Percentiles rank a stretch among this genome's conserved stretches.
Conservation (phyloP, 2,329 filamentous ascomycete genomes). For the Fusarium caatingaense region DNA sequence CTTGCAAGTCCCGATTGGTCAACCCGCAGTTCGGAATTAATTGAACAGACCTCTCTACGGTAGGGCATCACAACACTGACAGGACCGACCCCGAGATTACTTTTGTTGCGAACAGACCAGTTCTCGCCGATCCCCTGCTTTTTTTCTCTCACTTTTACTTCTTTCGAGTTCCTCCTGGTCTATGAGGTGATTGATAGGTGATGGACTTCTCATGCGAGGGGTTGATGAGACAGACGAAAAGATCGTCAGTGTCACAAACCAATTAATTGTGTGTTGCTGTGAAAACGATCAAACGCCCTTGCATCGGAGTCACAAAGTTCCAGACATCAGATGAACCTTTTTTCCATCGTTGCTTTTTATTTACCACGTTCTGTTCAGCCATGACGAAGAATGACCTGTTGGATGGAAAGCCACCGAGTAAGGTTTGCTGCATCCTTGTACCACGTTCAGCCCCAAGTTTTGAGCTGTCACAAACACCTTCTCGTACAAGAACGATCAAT, state of each 20-base stretch:
- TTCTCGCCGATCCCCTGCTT: slow-evolving; percentile 18
- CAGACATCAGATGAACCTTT: background rate
- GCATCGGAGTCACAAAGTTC: background rate
- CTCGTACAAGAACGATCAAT: too few species aligned
- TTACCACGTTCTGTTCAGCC: background rate
- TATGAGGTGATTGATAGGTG: background rate
- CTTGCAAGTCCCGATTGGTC: slow-evolving; percentile 26
- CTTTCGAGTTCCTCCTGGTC: background rate
- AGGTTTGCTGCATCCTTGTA: background rate
- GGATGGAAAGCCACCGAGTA: background rate
- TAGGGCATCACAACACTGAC: background rate
- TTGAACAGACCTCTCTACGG: background rate
- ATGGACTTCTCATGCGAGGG: slow-evolving; percentile 23
- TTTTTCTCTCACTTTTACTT: background rate
- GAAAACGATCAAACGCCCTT: slow-evolving; percentile 22
- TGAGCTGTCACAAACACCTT: background rate
- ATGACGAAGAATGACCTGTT: background rate
- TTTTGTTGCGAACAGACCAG: background rate
- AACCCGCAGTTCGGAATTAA: slow-evolving; percentile 28
- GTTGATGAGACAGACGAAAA: slow-evolving; percentile 22
- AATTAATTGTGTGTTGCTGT: background rate
- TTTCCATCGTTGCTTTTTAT: background rate
- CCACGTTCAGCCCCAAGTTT: background rate
- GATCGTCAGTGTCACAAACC: slow-evolving; percentile 13
- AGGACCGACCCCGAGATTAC: background rate